phyloP scores from a whole-genome alignment of 2,329 filamentous ascomycete genomes.

The Cordyceps farinosa region DNA sequence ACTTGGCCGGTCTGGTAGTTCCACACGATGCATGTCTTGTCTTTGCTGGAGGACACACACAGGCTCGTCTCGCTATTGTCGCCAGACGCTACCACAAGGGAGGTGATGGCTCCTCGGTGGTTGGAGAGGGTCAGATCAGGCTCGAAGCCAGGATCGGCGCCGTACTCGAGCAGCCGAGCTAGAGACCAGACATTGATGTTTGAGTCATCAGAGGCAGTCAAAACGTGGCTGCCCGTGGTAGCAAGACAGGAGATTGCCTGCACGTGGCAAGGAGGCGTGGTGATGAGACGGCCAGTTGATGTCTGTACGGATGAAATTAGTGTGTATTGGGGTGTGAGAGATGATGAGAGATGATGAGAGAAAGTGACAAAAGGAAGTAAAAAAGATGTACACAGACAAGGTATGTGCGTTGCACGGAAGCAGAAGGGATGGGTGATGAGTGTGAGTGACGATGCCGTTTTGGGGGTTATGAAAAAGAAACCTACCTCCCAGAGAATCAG shows the following conservation, averaged over 20 bases:
- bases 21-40: conserved; percentile 90
- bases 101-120: conserved; percentile 71
- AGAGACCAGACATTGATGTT: conserved; percentile 92
- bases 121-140: conserved; percentile 75
- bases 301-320: conserved; percentile 43
- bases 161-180: conserved; percentile 63
- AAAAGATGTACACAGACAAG: background rate
- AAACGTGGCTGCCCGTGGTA: conserved; percentile 66
- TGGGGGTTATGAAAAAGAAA: conserved; percentile 22
- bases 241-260: conserved; percentile 75
- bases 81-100: conserved; percentile 60
- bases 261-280: conserved; percentile 73
- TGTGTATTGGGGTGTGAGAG: background rate
- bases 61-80: conserved; percentile 68
- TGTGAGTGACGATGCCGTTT: background rate
- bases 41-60: conserved; percentile 76
- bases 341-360: background rate
- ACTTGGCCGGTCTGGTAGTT: conserved; percentile 77
- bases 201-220: conserved; percentile 80
- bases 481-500: conserved; percentile 89
- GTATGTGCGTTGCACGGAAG: background rate
- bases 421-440: background rate
- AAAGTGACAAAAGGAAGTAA: background rate
- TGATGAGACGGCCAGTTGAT: conserved; percentile 71
- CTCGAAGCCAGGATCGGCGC: conserved; percentile 54